Conservation (phyloP, 2,329 filamentous ascomycete species). For the Mariannaea sp. region DNA sequence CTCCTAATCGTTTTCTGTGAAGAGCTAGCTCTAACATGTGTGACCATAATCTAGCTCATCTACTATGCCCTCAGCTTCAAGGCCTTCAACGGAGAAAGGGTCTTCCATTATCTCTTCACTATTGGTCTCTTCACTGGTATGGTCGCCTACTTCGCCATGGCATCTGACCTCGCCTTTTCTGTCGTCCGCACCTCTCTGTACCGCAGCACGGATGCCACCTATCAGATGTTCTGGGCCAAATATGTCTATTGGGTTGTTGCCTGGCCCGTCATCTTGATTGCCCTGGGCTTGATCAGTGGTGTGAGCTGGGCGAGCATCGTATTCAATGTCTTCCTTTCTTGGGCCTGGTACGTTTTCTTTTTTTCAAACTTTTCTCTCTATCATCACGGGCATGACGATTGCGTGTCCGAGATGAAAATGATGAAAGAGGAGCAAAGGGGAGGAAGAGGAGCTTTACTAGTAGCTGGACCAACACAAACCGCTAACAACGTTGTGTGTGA, state of each 20-base stretch:
- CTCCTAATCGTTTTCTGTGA: too few species aligned
- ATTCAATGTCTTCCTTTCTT: conserved; percentile 54
- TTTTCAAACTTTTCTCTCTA: neutral
- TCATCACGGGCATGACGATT: neutral
- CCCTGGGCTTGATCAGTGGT: conserved; percentile 56
- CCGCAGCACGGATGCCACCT: conserved; percentile 35
- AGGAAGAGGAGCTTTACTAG: too few species aligned
- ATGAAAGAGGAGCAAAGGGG: neutral
- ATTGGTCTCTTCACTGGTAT: neutral
- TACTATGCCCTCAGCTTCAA: neutral
- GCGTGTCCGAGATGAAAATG: neutral
- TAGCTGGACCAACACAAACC: neutral
- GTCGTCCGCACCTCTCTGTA: conserved; percentile 43
- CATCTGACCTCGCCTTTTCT: conserved; percentile 54
- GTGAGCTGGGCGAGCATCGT: conserved; percentile 61
- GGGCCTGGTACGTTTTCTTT: conserved; percentile 49
- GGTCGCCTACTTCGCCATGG: neutral
- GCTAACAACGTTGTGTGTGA: neutral
- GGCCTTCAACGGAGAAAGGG: neutral
- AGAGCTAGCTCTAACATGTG: too few species aligned
- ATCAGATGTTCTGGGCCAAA: conserved; percentile 60
- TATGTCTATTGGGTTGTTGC: conserved; percentile 60
- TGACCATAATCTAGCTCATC: too few species aligned
- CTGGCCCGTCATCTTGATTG: conserved; percentile 52
- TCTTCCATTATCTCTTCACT: neutral